Base-by-base conservation (phyloP, 176 grass and related monocot genomes). In the Juncus effusus region DNA sequence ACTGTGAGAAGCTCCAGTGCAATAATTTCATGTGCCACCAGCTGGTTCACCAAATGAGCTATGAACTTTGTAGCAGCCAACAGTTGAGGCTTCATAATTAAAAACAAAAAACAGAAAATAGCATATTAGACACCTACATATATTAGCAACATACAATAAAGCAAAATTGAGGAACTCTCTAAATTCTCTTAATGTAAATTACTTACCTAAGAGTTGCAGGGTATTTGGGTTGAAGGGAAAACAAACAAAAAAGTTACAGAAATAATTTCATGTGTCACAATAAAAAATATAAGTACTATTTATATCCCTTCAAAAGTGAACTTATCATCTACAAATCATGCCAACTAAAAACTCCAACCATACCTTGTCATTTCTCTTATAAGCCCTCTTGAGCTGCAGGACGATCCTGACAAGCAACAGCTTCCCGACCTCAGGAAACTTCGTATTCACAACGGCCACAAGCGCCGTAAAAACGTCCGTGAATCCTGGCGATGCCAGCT, bases 11-110 rank as follows among this genome's bases (percentile, higher is more conserved):
- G 19, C 19, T 28, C 19, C 19, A 28, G 19, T 1, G 19, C 19
- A 1, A 28, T 28, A 28, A 28, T 28, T 28, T 28, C 19, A 28
- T 28, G 88, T 0, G 80, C 88, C 39, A 97, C 94, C 10, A 93
- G 82, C 78, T 97, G 94, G 72, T 97, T 97, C 67, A 97, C 94
- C 63, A 97, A 84, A 74, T 97, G 94, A 10, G 94, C 94, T 70
- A 97, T 89, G 60, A 97, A 97, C 72, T 97, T 97, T 64, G 88
- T 97, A 2, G 88, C 85, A 42, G 85, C 88, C 70, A 97, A 80
- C 67, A 97, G 79, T 86, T 97, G 88, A 15, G 94, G 94, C 94
- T 93, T 67, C 28, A 69, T 61, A 44, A 69, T 3, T 3, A 63
- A 56, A 78, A 81, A 13, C 52, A 76, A 68, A 68, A 42, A 73